Conservation (phyloP, 768 basidiomycete genomes). For the Lactarius trivialis region DNA sequence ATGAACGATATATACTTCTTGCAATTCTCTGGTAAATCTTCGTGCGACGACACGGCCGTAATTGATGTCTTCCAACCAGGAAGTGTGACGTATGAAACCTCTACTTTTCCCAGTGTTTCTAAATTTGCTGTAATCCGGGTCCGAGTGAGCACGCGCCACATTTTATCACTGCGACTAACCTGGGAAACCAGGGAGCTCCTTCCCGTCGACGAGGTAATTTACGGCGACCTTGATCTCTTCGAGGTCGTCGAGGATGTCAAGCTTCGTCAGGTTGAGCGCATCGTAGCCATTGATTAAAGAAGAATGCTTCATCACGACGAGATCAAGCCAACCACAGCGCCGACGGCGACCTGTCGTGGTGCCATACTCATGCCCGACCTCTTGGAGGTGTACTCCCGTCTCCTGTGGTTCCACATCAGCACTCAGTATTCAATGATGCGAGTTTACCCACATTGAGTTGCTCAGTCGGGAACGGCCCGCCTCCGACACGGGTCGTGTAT, state of each 20-base stretch:
- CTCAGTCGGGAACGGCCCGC: slow-evolving; percentile 96
- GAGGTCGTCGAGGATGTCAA: slow-evolving; percentile 84
- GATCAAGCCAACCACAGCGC: slow-evolving; percentile 96
- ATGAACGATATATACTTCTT: slow-evolving; percentile 83
- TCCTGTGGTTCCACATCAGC: slow-evolving; percentile 40
- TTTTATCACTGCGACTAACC: slow-evolving; percentile 42
- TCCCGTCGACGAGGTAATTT: slow-evolving; percentile 70
- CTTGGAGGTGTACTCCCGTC: slow-evolving; percentile 81
- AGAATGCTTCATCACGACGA: slow-evolving; percentile 92
- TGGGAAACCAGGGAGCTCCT: slow-evolving; percentile 79
- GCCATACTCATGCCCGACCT: slow-evolving; percentile 89
- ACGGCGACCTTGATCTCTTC: slow-evolving; percentile 84
- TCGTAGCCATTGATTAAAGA: slow-evolving; percentile 95
- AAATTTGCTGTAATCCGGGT: slow-evolving; percentile 63
- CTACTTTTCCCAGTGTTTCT: slow-evolving; percentile 66
- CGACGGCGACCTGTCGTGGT: slow-evolving; percentile 88
- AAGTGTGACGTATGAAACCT: slow-evolving; percentile 82
- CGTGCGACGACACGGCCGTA: slow-evolving; percentile 51
- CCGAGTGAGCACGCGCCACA: background rate
- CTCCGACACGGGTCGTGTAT: slow-evolving; percentile 97
- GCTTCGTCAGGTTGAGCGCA: slow-evolving; percentile 87
- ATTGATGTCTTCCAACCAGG: slow-evolving; percentile 90
- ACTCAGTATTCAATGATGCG: background rate
- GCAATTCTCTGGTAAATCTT: slow-evolving; percentile 77
- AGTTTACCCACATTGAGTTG: slow-evolving; percentile 68